Evolutionary conservation across 2,329 filamentous ascomycete genomes (phyloP), one percentile per base, ranked within the genome.

Genomic region (Aureobasidium vineae): DNA sequence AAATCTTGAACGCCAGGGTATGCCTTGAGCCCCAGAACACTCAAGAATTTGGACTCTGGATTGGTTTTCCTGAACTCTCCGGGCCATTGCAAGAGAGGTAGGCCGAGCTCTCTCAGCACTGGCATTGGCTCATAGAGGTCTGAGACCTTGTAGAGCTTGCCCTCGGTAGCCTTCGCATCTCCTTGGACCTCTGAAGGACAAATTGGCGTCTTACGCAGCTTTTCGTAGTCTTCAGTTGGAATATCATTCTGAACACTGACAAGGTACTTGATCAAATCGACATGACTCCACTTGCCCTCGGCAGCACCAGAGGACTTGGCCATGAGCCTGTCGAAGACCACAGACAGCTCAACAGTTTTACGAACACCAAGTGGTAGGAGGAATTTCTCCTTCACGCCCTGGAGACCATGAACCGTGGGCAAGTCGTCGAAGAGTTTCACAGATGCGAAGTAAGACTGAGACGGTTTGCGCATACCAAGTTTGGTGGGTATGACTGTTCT

Each of bases 401-500:
- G 87, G 50, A 93, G 87, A 15, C 86, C 87, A 70, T 88, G 86
- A 1, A 98, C 87, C 15, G 89, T 88, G 0, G 95, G 93, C 19
- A 99, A 81, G 75, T 99, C 95, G 69, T 97, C 92, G 73, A 99
- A 99, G 0, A 99, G 81, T 75, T 92, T 95, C 43, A 99, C 95
- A n/a, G 87, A 90, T 1, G 91, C 87, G 73, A 99, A 97, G 77
- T 97, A 99, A 0, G 95, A 88, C 70, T 98, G 92, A 3, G 82
- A 79, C 5, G 95, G 95, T 71, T 86, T 90, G 71, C 83, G 89
- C 93, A 99, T 96, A 8, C 95, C 95, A 70, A 88, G 79, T 75
- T 92, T 97, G 0, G 95, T 98, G 0, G 95, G 95, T 74, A 99
- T 91, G 33, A 96, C 85, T 0, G 91, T 85, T 59, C 89, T 83